Percentiles rank a stretch among this genome's conserved stretches.
phyloP scores from a whole-genome alignment of 2,329 filamentous ascomycete species.

The Basipetospora sp. region DNA sequence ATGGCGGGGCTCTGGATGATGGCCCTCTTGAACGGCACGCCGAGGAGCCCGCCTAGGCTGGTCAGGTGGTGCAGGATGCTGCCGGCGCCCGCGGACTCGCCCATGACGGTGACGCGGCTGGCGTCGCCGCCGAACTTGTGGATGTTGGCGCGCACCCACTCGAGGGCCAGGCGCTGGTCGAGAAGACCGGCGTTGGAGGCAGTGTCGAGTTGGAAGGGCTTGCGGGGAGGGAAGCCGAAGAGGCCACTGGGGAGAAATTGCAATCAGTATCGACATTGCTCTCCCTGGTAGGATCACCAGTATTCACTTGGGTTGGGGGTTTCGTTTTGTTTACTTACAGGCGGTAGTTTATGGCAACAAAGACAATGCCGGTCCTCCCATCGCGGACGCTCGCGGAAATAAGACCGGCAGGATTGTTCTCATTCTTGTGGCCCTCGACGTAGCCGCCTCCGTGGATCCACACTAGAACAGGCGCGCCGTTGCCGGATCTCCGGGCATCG shows the following conservation, averaged over 20 bases:
- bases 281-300: too few relatives aligned
- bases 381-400: constrained; percentile 7
- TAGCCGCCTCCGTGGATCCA: constrained; percentile 24
- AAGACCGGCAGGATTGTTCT: constrained; percentile 16
- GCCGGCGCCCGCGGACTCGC: constrained; percentile 30
- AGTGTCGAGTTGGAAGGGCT: constrained; percentile 19
- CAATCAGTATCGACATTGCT: too few relatives aligned
- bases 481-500: constrained; percentile 11
- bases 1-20: too few relatives aligned
- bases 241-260: too few relatives aligned
- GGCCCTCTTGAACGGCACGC: too few relatives aligned
- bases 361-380: constrained; percentile 18
- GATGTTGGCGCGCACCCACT: constrained; percentile 32
- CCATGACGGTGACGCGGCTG: constrained; percentile 27
- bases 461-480: constrained; percentile 12
- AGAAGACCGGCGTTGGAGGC: constrained; percentile 23
- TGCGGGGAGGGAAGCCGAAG: constrained; percentile 24
- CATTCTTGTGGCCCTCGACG: constrained; percentile 16
- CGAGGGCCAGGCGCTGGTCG: constrained; percentile 26
- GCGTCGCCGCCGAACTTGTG: constrained; percentile 28
- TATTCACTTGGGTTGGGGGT: too few relatives aligned
- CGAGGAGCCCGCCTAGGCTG: too few relatives aligned
- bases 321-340: too few relatives aligned
- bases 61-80: constrained; percentile 22
- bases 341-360: constrained; percentile 24